Conservation (phyloP, 345 rosid genomes). For the Noccaea caerulescens region DNA sequence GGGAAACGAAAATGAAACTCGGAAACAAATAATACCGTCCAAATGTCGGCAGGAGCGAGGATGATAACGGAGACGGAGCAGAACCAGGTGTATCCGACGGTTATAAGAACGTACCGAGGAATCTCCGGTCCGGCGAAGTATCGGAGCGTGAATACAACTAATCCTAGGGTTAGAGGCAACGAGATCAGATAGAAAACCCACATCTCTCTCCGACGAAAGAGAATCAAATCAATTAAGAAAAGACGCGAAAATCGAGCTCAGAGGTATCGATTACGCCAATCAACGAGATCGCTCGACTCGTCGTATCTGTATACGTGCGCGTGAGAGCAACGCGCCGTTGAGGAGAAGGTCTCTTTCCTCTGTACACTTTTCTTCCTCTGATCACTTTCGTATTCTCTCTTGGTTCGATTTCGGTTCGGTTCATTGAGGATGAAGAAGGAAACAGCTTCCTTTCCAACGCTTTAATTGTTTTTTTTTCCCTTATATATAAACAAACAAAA, state of each 20-base stretch:
- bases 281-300: conserved; percentile 36
- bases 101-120: conserved; percentile 86
- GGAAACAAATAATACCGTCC: conserved; percentile 59
- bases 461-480: neutral
- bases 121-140: conserved; percentile 96
- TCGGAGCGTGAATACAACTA: conserved; percentile 74
- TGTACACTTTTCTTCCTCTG: neutral
- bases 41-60: conserved; percentile 97
- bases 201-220: conserved; percentile 52
- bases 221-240: neutral
- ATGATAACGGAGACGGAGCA: conserved; percentile 95
- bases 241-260: neutral
- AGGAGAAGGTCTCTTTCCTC: conserved; percentile 26
- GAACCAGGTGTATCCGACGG: conserved; percentile 98
- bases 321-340: conserved; percentile 37
- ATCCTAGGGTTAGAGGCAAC: conserved; percentile 91
- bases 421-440: conserved; percentile 20
- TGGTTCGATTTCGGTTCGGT: conserved; percentile 33
- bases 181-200: conserved; percentile 99
- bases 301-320: conserved; percentile 26
- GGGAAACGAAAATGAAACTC: neutral
- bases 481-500: neutral
- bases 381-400: neutral
- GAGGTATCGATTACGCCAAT: conserved; percentile 8
- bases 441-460: conserved; percentile 16